Evolutionary conservation across 176 grass and related monocot genomes (phyloP).

Genomic region (Puccinellia tenuiflora): DNA sequence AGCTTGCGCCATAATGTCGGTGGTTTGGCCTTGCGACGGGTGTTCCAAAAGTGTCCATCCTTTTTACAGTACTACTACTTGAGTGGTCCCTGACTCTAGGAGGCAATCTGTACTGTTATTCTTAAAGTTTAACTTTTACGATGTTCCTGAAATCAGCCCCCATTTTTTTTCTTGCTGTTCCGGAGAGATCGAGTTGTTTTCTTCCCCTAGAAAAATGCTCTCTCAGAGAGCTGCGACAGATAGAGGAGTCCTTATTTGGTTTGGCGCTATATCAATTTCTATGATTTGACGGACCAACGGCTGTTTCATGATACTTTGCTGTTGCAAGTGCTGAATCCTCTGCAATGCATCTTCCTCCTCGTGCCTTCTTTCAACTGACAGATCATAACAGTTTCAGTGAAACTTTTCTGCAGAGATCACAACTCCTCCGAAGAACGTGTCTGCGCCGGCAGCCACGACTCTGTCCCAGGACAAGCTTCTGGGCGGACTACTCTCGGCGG

Average conservation of each 20-base stretch:
- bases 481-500: constrained; percentile 48
- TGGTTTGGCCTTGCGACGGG: neutral
- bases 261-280: neutral
- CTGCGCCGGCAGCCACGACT: neutral
- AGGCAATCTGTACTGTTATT: neutral
- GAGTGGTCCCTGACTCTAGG: constrained; percentile 1
- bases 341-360: neutral
- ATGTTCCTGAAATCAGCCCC: neutral
- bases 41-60: neutral
- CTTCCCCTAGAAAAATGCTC: no score
- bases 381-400: neutral
- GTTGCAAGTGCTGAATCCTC: neutral
- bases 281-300: neutral
- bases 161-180: no score
- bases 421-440: neutral
- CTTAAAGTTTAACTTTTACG: neutral
- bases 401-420: constrained; percentile 1
- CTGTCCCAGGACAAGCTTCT: constrained; percentile 46
- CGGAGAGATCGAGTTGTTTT: no score
- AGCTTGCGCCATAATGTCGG: neutral
- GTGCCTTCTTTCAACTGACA: neutral
- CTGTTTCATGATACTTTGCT: neutral
- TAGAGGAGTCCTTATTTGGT: no score
- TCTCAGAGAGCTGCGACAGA: neutral
- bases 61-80: no score